Conservation (phyloP, 441 rosid genomes). For the Metrosideros polymorpha region DNA sequence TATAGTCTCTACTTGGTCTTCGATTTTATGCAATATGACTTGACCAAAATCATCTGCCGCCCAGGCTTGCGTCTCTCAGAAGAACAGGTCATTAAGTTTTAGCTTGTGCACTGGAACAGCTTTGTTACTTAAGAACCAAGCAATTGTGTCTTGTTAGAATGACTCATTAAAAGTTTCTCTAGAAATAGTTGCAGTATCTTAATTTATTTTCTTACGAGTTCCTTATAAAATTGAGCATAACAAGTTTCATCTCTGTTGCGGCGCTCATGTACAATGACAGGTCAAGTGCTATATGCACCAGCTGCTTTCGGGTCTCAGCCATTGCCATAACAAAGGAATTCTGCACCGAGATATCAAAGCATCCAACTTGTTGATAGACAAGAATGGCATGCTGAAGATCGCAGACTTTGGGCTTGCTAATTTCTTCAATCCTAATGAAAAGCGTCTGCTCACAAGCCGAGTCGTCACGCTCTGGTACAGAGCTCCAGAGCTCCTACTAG, state of each 20-base stretch:
- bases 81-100: conserved; percentile 39
- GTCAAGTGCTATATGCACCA: conserved; percentile 80
- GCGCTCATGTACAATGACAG: conserved; percentile 14
- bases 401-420: conserved; percentile 84
- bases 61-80: conserved; percentile 62
- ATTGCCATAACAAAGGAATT: conserved; percentile 77
- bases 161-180: not conserved
- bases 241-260: not conserved
- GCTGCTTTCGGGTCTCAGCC: conserved; percentile 71
- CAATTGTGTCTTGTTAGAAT: not conserved
- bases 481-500: conserved; percentile 75
- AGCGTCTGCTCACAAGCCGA: conserved; percentile 55
- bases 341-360: conserved; percentile 81
- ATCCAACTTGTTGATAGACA: conserved; percentile 64
- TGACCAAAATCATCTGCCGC: conserved; percentile 51
- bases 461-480: conserved; percentile 91
- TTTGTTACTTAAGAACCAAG: not conserved
- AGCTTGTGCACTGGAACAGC: not conserved
- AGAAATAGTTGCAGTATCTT: not conserved
- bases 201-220: not conserved
- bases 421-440: conserved; percentile 36
- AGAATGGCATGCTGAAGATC: conserved; percentile 55
- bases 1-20: conserved; percentile 84
- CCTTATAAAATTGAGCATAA: not conserved
- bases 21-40: conserved; percentile 61